A percentile compares a stretch with the other conserved stretches of the same genome.
phyloP scores from a whole-genome alignment of 1,284 basidiomycete species.

The Kalmanozyma brasiliensis region DNA sequence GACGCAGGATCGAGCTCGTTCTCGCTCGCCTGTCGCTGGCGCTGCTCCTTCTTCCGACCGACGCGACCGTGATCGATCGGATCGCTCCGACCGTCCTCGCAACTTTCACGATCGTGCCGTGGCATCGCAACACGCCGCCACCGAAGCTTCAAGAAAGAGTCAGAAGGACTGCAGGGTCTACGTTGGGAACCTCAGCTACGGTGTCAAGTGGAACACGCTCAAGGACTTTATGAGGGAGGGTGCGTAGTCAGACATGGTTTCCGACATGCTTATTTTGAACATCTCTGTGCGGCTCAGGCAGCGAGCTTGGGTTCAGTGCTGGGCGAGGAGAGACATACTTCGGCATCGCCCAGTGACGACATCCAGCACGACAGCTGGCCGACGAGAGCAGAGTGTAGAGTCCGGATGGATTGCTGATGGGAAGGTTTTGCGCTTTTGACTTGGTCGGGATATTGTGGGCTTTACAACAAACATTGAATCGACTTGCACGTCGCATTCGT shows the following conservation, averaged over 20 bases:
- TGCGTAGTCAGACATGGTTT: conserved; percentile 43
- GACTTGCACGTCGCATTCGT: neutral
- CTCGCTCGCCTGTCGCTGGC: conserved; percentile 37
- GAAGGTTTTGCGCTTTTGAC: conserved; percentile 33
- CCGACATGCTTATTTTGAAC: conserved; percentile 14
- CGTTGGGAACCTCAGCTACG: conserved; percentile 96
- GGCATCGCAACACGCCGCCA: conserved; percentile 40
- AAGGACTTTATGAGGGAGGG: conserved; percentile 71
- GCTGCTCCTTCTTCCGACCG: conserved; percentile 30
- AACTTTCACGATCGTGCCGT: conserved; percentile 33
- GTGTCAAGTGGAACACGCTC: conserved; percentile 95
- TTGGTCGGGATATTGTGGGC: conserved; percentile 22
- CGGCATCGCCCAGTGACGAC: neutral
- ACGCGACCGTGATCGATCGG: conserved; percentile 22
- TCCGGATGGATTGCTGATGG: conserved; percentile 40
- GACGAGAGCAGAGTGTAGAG: conserved; percentile 4
- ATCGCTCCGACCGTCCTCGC: conserved; percentile 28
- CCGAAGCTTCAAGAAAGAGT: conserved; percentile 79
- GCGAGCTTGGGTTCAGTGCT: conserved; percentile 1
- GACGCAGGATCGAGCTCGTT: conserved; percentile 43
- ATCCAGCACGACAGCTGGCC: conserved; percentile 8
- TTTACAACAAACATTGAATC: neutral
- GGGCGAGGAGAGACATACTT: neutral
- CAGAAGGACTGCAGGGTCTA: conserved; percentile 98
- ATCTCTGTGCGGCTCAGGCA: conserved; percentile 1